phyloP scores from a whole-genome alignment of 306 rosid genomes.

The Herpetospermum pedunculosum region DNA sequence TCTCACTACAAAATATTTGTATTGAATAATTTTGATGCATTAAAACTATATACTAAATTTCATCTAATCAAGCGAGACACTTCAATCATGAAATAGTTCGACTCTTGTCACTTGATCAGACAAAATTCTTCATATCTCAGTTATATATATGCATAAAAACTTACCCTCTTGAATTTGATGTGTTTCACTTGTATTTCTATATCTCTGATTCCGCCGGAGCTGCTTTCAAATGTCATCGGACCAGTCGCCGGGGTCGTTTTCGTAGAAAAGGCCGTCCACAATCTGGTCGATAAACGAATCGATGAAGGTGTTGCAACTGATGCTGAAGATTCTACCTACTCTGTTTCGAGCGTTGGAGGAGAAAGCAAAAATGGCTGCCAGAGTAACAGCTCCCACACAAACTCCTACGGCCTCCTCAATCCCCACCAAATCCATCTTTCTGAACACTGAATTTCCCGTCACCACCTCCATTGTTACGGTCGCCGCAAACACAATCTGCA shows the following conservation, averaged over 20 bases:
- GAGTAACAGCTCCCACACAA: constrained; percentile 59
- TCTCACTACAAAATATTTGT: not conserved
- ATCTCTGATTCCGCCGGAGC: not conserved
- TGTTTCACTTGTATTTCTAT: not conserved
- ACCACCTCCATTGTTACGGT: constrained; percentile 55
- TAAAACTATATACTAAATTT: not conserved
- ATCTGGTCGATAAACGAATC: constrained; percentile 75
- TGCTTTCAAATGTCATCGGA: constrained; percentile 37
- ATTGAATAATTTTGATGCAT: not conserved
- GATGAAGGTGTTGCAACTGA: constrained; percentile 54
- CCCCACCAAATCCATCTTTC: constrained; percentile 64
- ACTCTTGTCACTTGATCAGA: not conserved
- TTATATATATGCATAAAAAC: not conserved
- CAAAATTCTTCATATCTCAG: not conserved
- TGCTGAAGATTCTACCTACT: constrained; percentile 56
- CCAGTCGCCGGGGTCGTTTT: constrained; percentile 35
- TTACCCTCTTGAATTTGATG: not conserved
- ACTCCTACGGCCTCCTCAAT: constrained; percentile 67
- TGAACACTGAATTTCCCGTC: constrained; percentile 69
- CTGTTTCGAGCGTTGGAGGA: constrained; percentile 55
- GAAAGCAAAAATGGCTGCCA: constrained; percentile 69
- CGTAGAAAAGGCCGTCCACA: constrained; percentile 80
- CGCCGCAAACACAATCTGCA: constrained; percentile 72
- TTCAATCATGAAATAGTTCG: not conserved
- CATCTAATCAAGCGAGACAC: not conserved